Evolutionary conservation across 164 flowering plant species (phyloP).

Genomic region (Platanus orientalis): DNA sequence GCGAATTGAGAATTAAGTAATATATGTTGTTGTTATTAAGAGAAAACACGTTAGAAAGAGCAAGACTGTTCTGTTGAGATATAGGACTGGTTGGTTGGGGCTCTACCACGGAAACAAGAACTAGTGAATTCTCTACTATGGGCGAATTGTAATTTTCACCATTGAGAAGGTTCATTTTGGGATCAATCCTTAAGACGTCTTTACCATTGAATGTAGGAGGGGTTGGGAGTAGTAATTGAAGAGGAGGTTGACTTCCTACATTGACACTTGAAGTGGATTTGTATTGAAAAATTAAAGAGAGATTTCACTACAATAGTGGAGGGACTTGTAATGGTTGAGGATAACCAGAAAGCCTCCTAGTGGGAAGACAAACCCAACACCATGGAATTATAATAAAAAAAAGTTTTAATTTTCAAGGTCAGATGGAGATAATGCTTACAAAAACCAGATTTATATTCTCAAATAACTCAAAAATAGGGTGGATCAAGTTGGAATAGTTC

Average conservation of each 20-base stretch:
- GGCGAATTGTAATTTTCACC: slow-evolving; percentile 78
- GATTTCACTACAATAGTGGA: background rate
- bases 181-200: slow-evolving; percentile 30
- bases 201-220: slow-evolving; percentile 23
- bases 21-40: slow-evolving; percentile 25
- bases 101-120: slow-evolving; percentile 74
- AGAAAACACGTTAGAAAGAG: slow-evolving; percentile 68
- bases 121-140: slow-evolving; percentile 49
- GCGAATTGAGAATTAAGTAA: slow-evolving; percentile 26
- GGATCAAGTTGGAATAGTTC: too few species aligned
- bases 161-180: slow-evolving; percentile 77
- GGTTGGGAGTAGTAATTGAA: slow-evolving; percentile 29
- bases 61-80: slow-evolving; percentile 61
- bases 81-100: slow-evolving; percentile 46
- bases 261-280: slow-evolving; percentile 32
- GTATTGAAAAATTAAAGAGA: slow-evolving; percentile 6
- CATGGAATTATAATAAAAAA: background rate
- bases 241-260: slow-evolving; percentile 23
- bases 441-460: too few species aligned
- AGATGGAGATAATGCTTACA: background rate
- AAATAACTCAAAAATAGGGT: too few species aligned
- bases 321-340: background rate
- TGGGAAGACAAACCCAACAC: background rate
- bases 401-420: background rate
- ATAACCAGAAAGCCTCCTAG: background rate